Evolutionary conservation across 2,329 filamentous ascomycete species (phyloP).

Genomic region (Neofusicoccum cordaticola): DNA sequence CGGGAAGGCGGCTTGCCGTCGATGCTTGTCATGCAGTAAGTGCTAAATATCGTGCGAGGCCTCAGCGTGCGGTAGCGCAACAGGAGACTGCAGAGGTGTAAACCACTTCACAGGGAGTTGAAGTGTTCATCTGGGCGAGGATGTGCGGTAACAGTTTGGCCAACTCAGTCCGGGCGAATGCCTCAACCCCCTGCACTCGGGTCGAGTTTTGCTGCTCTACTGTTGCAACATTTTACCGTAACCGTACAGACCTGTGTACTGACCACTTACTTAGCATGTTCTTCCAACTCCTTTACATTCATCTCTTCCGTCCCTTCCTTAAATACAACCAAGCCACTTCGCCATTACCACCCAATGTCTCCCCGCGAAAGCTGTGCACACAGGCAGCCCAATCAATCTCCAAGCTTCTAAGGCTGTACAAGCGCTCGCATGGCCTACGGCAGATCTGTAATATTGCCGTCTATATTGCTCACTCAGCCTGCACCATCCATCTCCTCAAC

Average conservation of each 20-base stretch:
- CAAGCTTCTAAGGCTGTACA: conserved; percentile 91
- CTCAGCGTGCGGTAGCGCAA: too few species aligned
- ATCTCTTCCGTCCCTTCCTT: conserved; percentile 91
- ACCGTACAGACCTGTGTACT: neutral
- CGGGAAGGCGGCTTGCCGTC: conserved; percentile 87
- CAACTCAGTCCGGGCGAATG: too few species aligned
- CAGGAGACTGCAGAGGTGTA: too few species aligned
- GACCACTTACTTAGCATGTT: conserved; percentile 71
- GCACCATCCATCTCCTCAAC: conserved; percentile 91
- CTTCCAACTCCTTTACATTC: conserved; percentile 91
- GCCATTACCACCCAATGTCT: conserved; percentile 81
- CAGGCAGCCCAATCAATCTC: conserved; percentile 87
- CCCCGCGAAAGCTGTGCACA: conserved; percentile 85
- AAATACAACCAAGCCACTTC: conserved; percentile 82
- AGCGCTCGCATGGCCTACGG: conserved; percentile 82
- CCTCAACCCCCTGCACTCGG: too few species aligned
- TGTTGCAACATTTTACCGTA: neutral
- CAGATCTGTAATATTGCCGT: conserved; percentile 97
- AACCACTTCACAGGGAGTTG: too few species aligned
- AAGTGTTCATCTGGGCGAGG: too few species aligned
- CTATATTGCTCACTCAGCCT: conserved; percentile 92
- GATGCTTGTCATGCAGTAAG: conserved; percentile 83
- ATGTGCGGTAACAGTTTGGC: too few species aligned
- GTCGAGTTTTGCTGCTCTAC: neutral
- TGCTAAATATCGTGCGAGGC: conserved; percentile 23